Evolutionary conservation across 495 filamentous ascomycete species (phyloP), one percentile per base, ranked within the genome.

Genomic region (Neurospora sp.): DNA sequence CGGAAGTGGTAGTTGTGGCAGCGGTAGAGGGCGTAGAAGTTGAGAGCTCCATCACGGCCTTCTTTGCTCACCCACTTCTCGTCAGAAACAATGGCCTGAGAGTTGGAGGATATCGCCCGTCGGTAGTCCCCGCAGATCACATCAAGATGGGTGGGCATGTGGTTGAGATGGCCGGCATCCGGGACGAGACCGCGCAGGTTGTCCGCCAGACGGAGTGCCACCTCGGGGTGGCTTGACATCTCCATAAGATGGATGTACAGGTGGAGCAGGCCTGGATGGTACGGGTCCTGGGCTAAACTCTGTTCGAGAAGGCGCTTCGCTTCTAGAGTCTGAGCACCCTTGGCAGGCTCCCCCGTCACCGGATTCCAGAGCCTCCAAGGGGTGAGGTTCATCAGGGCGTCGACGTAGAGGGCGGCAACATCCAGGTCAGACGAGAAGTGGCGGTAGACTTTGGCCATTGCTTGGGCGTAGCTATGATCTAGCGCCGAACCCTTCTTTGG

Each of bases 161-260:
- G 90, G 68, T 89, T 85, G n/a, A 93, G 82, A 75, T 93, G 90
- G 4, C 90, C 90, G 0, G 88, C 84, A 70, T 92, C 89, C 0
- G 90, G 90, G 0, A 90, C 85, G 2, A 92, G 83, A 1, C 84
- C 85, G 3, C 89, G 87, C 3, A 93, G 84, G 53, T 84, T 82
- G 71, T 91, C 86, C 0, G 90, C 89, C 7, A 83, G 82, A 2
- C 79, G 78, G 3, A 92, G 78, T 0, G 87, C 90, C 6, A 74
- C 77, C 71, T 91, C 90, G 0, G 90, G 90, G 2, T 83, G 84
- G 0, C 78, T 73, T 3, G 89, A 92, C 90, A 92, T 92, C 76
- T 93, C 90, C 87, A 91, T 90, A 16, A 91, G 82, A 75, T 93
- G 91, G 71, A 92, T 91, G 73, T 92, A 92, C 3, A 91, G 78